These are phyloP conservation scores for Talaromyces sp. DNA, from an alignment of 2,329 filamentous ascomycete genomes.

Conservation along the genomic window DNA sequence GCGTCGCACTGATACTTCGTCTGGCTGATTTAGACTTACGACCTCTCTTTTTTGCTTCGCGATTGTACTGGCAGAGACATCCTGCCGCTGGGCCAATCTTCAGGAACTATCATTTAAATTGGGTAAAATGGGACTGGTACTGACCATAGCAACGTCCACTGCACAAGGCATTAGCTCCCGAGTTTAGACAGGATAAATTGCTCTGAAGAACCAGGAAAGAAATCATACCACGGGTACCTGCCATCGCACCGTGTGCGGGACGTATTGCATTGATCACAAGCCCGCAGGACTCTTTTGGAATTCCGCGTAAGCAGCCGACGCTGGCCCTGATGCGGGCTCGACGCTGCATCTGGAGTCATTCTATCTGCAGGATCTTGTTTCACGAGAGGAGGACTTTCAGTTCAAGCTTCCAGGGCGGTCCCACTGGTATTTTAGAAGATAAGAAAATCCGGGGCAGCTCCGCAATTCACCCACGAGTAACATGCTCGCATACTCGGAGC, in stretches of 20 bases:
- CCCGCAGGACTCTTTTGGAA: neutral
- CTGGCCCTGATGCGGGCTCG: neutral
- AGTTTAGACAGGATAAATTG: neutral
- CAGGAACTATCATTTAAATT: neutral
- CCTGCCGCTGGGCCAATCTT: neutral
- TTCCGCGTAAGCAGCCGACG: neutral
- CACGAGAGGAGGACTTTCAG: neutral
- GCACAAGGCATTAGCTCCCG: neutral
- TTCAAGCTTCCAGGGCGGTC: neutral
- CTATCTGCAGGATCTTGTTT: too few species aligned
- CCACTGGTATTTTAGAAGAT: neutral
- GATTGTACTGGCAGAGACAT: neutral
- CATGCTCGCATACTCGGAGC: neutral
- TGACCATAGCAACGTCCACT: neutral
- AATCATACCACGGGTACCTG: neutral
- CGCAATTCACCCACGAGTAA: neutral
- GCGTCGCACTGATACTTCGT: neutral
- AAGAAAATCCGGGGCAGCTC: neutral
- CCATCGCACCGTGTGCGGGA: neutral
- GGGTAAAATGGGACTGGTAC: neutral
- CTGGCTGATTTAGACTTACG: neutral
- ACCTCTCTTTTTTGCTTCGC: neutral
- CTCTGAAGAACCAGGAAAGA: neutral
- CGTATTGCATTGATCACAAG: neutral
- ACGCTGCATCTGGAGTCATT: neutral